phyloP scores from a whole-genome alignment of 2,329 filamentous ascomycete genomes.

The Sclerotinia minor region DNA sequence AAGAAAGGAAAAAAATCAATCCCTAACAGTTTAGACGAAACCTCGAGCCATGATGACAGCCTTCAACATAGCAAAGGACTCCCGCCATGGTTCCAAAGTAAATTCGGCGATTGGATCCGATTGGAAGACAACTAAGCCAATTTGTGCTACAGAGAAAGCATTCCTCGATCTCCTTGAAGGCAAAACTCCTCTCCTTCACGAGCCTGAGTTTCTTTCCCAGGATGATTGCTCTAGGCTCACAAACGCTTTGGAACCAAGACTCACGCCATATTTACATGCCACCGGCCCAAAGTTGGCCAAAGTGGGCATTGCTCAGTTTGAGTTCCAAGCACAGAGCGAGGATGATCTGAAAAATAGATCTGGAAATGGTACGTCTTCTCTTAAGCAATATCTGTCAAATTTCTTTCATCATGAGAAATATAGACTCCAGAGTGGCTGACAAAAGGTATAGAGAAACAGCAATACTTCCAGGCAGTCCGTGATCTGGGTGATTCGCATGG shows the following conservation, averaged over 20 bases:
- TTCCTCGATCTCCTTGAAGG: slow-evolving; percentile 16
- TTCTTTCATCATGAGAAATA: not conserved
- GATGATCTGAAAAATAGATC: slow-evolving; percentile 21
- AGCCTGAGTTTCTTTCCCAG: slow-evolving; percentile 1
- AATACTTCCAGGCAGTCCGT: slow-evolving; percentile 15
- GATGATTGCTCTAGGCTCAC: not conserved
- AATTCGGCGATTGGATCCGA: not conserved
- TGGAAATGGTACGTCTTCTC: slow-evolving; percentile 10
- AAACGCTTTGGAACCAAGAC: not conserved
- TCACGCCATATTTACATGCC: slow-evolving; percentile 20
- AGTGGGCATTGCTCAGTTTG: slow-evolving; percentile 22
- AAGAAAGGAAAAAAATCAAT: not conserved
- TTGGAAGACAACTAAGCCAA: slow-evolving; percentile 10
- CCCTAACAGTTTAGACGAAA: not conserved
- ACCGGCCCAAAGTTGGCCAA: slow-evolving; percentile 12
- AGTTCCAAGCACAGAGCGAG: slow-evolving; percentile 17
- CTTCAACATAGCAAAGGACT: not conserved
- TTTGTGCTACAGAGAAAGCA: not conserved
- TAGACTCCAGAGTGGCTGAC: not conserved
- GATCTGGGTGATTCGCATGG: slow-evolving; percentile 3
- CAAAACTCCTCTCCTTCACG: slow-evolving; percentile 9
- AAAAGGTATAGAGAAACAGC: slow-evolving; percentile 2
- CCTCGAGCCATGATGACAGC: not conserved
- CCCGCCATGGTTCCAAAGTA: not conserved
- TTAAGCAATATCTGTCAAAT: not conserved